Evolutionary conservation across 2,329 filamentous ascomycete genomes (phyloP).

Genomic region (Geosmithia putterillii): DNA sequence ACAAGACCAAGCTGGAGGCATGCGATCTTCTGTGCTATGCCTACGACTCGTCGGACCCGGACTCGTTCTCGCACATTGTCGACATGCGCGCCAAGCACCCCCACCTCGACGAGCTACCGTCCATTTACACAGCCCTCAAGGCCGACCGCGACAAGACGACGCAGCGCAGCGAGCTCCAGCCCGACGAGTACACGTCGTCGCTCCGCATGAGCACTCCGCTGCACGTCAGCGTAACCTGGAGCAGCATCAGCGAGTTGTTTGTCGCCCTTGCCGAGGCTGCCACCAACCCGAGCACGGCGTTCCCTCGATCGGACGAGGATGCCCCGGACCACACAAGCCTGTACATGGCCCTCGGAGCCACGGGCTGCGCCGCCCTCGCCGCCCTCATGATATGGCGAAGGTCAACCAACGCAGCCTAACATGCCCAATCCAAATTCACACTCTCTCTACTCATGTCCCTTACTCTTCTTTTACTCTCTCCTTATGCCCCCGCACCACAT

Average conservation of each 20-base stretch:
- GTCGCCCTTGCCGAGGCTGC: constrained; percentile 84
- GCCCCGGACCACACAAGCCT: constrained; percentile 71
- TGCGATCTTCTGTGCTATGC: constrained; percentile 92
- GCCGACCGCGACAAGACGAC: constrained; percentile 94
- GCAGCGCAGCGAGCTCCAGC: constrained; percentile 83
- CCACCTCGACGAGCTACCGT: constrained; percentile 77
- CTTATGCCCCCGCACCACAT: neutral
- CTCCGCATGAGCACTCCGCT: constrained; percentile 84
- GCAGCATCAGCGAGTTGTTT: constrained; percentile 86
- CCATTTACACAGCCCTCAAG: constrained; percentile 87
- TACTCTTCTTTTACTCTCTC: neutral
- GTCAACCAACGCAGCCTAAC: constrained; percentile 33
- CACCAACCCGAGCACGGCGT: constrained; percentile 77
- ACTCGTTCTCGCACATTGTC: constrained; percentile 88
- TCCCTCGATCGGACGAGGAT: constrained; percentile 82
- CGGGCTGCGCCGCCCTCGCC: constrained; percentile 48
- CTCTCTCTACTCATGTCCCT: neutral
- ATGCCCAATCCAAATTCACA: neutral
- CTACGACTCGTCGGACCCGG: constrained; percentile 93
- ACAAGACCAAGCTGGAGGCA: constrained; percentile 76
- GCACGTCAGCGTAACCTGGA: constrained; percentile 92
- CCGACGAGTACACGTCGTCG: constrained; percentile 77
- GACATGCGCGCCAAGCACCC: constrained; percentile 67
- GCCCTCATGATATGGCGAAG: constrained; percentile 54
- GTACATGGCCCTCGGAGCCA: constrained; percentile 74